Percentiles rank a stretch among this genome's conserved stretches.
Evolutionary conservation across 1,284 basidiomycete genomes (phyloP).

Genomic region (Grifola frondosa): DNA sequence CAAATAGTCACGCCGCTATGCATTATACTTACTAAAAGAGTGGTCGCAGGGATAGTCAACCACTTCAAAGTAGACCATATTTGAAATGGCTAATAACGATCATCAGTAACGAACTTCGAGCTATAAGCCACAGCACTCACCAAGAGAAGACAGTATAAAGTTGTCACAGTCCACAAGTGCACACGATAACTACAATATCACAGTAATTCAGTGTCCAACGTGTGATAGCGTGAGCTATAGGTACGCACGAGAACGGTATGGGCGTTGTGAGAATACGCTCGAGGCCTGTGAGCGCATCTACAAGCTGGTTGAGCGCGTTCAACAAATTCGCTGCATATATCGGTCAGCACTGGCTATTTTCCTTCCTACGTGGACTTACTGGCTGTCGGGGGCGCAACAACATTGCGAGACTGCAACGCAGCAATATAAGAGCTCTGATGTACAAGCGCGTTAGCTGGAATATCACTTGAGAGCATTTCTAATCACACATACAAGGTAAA

Average conservation of each 20-base stretch:
- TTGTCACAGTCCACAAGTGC: constrained; percentile 63
- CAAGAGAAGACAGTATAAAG: constrained; percentile 56
- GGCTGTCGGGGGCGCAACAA: constrained; percentile 62
- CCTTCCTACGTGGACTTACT: constrained; percentile 40
- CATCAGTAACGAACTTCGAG: neutral
- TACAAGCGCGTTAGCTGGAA: neutral
- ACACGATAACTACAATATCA: constrained; percentile 52
- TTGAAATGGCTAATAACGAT: constrained; percentile 61
- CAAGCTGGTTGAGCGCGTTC: constrained; percentile 52
- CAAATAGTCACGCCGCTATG: neutral
- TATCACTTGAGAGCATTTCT: neutral
- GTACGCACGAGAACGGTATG: constrained; percentile 68
- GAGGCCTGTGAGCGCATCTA: constrained; percentile 67
- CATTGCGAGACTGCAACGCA: constrained; percentile 57
- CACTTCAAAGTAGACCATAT: constrained; percentile 59
- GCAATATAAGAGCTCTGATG: constrained; percentile 64
- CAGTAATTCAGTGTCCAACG: neutral
- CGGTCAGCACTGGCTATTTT: neutral
- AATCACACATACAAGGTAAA: constrained; percentile 59
- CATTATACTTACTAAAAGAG: constrained; percentile 34
- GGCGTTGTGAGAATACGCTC: constrained; percentile 80
- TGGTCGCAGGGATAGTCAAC: constrained; percentile 65
- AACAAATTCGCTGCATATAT: constrained; percentile 50
- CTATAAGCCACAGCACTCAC: constrained; percentile 33
- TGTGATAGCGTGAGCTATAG: neutral